Conservation (phyloP, 2,329 filamentous ascomycete genomes). For the Penicillium sp. region DNA sequence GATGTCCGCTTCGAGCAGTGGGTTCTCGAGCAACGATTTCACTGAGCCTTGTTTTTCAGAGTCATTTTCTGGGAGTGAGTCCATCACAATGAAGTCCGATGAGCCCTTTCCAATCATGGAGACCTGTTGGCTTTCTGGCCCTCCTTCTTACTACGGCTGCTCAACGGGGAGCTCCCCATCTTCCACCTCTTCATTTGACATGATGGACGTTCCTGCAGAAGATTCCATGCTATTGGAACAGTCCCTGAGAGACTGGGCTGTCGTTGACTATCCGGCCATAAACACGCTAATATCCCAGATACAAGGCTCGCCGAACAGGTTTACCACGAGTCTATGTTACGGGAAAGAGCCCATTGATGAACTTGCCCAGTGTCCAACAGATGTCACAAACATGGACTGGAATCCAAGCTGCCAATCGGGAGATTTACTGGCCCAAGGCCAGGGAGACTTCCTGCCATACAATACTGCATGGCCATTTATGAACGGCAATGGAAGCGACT, state of each 20-base stretch:
- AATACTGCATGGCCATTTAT: too few species aligned
- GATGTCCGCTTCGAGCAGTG: not conserved
- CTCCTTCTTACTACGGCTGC: slow-evolving; percentile 9
- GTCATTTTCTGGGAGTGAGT: not conserved
- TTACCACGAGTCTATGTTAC: too few species aligned
- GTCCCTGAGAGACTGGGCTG: not conserved
- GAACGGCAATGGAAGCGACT: too few species aligned
- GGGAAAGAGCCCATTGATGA: too few species aligned
- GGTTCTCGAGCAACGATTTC: not conserved
- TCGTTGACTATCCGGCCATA: not conserved
- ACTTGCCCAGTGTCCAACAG: too few species aligned
- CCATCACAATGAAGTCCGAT: not conserved
- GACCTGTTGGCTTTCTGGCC: not conserved
- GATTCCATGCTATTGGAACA: not conserved
- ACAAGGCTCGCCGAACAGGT: not conserved
- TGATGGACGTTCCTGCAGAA: not conserved
- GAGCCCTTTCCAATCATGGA: not conserved
- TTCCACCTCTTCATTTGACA: slow-evolving; percentile 6
- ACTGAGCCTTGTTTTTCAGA: not conserved
- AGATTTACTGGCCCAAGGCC: too few species aligned
- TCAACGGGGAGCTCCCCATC: slow-evolving; percentile 8
- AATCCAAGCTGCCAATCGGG: too few species aligned
- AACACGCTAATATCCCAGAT: not conserved
- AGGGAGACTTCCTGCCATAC: too few species aligned
- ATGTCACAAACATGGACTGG: too few species aligned